Base-by-base conservation (phyloP, 306 rosid genomes). In the Quercus robur region DNA sequence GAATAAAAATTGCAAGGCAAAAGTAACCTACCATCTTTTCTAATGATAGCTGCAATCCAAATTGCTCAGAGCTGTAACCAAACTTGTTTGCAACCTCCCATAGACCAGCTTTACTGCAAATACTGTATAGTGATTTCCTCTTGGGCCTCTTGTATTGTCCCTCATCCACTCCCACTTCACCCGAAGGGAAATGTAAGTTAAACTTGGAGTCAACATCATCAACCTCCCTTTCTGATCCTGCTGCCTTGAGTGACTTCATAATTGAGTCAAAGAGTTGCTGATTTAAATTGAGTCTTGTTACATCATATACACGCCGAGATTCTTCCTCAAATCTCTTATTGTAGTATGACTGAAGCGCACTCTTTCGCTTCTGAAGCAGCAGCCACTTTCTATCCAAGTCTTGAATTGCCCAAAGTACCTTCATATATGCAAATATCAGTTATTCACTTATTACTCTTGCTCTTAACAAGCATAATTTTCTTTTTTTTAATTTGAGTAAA, bases 121-220 rank as follows among this genome's bases (percentile, higher is more conserved):
- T 28, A 77, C 93, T 88, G 81, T 93, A 95, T 70, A 82, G 73
- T 56, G 99, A 95, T 81, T 87, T 95, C 90, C 98, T 86, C 76
- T 89, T 91, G 21, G 99, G 99, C 86, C 98, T 92, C 87, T 93
- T 95, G 86, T 77, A 95, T 71, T 95, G 93, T 55, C 99, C 98
- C 86, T 93, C 99, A 85, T 95, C 99, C 75, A 85, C 94, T 83
- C 94, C 94, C 79, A 81, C 90, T 87, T 95, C 99, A 71, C 99
- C 98, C 3, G 97, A 84, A 23, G 99, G 99, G 77, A 95, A 95
- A 89, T 95, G 99, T 85, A 95, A 80, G 88, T 95, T 95, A 83
- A 95, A 95, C 85, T 93, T 95, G 31, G 94, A 90, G 89, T 95
- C 99, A 82, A 95, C 99, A 78, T 95, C 99, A 71, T 95, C 99